These are phyloP conservation scores for Cicer arietinum DNA, from an alignment of 306 rosid species.

Conservation along the genomic window DNA sequence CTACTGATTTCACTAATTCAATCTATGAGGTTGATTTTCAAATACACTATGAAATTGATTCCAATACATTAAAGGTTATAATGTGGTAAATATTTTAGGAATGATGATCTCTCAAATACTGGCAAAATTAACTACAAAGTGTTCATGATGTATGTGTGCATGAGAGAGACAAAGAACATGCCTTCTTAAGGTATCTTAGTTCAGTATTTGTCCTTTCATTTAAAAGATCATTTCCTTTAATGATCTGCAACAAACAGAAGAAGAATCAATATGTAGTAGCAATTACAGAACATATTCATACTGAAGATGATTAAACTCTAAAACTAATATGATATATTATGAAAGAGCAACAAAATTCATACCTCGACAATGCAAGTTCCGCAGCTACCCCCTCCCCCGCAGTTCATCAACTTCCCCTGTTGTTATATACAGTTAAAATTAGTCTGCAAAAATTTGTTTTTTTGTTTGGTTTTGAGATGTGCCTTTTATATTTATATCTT, in stretches of 20 bases:
- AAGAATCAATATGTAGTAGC: constrained; percentile 4
- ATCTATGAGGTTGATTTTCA: background rate
- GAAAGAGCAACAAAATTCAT: background rate
- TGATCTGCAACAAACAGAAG: constrained; percentile 60
- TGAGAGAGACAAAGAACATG: constrained; percentile 39
- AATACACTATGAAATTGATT: background rate
- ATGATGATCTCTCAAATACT: background rate
- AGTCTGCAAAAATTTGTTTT: background rate
- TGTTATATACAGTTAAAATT: constrained; percentile 6
- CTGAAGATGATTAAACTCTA: background rate
- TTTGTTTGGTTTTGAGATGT: too few species aligned
- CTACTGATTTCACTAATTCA: background rate
- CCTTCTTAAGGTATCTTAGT: constrained; percentile 87
- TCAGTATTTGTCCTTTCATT: constrained; percentile 94
- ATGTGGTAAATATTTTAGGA: background rate
- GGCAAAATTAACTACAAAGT: background rate
- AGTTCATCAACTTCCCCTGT: constrained; percentile 95
- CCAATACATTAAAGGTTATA: background rate
- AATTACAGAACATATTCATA: background rate
- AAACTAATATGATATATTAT: background rate
- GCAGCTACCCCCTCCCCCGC: constrained; percentile 94
- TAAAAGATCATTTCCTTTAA: constrained; percentile 78
- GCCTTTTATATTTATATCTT: too few species aligned
- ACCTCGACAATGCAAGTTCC: constrained; percentile 95
- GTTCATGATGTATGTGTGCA: background rate